Conservation (phyloP, 306 rosid genomes). For the Dalbergia cochinchinensis region DNA sequence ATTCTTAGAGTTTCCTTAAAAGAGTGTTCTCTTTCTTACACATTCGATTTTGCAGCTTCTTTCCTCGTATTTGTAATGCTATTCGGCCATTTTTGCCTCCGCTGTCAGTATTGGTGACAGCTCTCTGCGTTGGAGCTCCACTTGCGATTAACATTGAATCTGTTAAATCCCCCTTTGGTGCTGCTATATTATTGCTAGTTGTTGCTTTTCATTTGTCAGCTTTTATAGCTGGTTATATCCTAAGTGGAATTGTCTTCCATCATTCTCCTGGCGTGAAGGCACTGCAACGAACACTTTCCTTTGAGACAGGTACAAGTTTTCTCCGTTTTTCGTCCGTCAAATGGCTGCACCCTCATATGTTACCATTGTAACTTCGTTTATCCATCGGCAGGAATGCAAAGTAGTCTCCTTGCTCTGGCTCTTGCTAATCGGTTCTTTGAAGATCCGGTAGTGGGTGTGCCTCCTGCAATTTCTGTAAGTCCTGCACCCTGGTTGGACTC, state of each 20-base stretch:
- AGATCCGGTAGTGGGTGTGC: slow-evolving; percentile 84
- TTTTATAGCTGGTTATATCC: slow-evolving; percentile 73
- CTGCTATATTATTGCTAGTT: slow-evolving; percentile 66
- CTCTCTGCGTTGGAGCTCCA: slow-evolving; percentile 96
- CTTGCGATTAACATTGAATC: slow-evolving; percentile 86
- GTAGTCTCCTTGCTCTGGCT: slow-evolving; percentile 98
- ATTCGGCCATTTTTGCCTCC: slow-evolving; percentile 89
- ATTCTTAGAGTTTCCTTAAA: slow-evolving; percentile 13
- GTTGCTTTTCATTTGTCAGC: slow-evolving; percentile 79
- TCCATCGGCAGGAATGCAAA: slow-evolving; percentile 84
- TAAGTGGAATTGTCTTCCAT: slow-evolving; percentile 74
- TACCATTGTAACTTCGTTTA: slow-evolving; percentile 26
- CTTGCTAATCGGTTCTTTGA: slow-evolving; percentile 88
- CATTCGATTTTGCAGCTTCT: slow-evolving; percentile 66
- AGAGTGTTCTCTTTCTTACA: slow-evolving; percentile 31
- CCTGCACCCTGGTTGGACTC: slow-evolving; percentile 34
- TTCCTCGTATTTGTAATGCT: slow-evolving; percentile 71
- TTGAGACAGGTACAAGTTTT: slow-evolving; percentile 78
- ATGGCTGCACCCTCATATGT: slow-evolving; percentile 23
- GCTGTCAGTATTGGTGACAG: slow-evolving; percentile 81
- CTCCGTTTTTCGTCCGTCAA: slow-evolving; percentile 14
- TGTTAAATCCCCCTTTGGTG: slow-evolving; percentile 79
- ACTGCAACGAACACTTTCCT: slow-evolving; percentile 88
- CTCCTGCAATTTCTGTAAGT: slow-evolving; percentile 97
- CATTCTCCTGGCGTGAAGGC: slow-evolving; percentile 70